Evolutionary conservation across 2,329 filamentous ascomycete genomes (phyloP).

Genomic region (Ceratocystis smalleyi): DNA sequence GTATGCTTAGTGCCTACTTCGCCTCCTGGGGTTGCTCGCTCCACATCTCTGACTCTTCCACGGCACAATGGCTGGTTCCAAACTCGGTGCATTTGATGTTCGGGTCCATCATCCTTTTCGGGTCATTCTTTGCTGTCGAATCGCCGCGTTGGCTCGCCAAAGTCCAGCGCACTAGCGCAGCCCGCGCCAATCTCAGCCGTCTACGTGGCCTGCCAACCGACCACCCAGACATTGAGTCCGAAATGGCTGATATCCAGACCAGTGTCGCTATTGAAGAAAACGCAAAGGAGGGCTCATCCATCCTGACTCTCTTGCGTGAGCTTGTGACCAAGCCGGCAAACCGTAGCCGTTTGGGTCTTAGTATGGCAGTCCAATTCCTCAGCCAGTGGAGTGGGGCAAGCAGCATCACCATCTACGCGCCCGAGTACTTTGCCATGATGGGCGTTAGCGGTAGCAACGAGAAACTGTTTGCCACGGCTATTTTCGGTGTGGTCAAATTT

Average conservation of each 20-base stretch:
- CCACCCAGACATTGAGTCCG: conserved; percentile 36
- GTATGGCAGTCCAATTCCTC: conserved; percentile 52
- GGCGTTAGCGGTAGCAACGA: conserved; percentile 54
- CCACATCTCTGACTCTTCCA: conserved; percentile 32
- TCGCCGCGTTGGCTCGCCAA: conserved; percentile 59
- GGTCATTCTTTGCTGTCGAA: conserved; percentile 54
- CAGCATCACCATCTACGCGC: conserved; percentile 61
- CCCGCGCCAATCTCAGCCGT: conserved; percentile 37
- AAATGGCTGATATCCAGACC: conserved; percentile 39
- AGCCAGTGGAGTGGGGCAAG: conserved; percentile 60
- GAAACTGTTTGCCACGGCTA: conserved; percentile 55
- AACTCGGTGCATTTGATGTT: conserved; percentile 67
- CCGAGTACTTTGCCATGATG: conserved; percentile 56
- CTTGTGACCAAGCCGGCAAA: conserved; percentile 53
- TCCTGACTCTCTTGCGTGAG: conserved; percentile 50
- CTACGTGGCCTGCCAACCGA: conserved; percentile 52
- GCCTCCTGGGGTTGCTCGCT: conserved; percentile 47
- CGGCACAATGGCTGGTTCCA: conserved; percentile 47
- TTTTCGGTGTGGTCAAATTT: conserved; percentile 65
- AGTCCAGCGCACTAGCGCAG: conserved; percentile 42
- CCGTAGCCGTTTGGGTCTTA: conserved; percentile 56
- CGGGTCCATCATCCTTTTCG: conserved; percentile 51
- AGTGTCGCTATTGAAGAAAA: conserved; percentile 57
- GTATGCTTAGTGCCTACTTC: conserved; percentile 45
- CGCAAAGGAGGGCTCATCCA: conserved; percentile 50